Evolutionary conservation across 176 grass and related monocot genomes (phyloP).

Genomic region (Cenchrus fungigraminus): DNA sequence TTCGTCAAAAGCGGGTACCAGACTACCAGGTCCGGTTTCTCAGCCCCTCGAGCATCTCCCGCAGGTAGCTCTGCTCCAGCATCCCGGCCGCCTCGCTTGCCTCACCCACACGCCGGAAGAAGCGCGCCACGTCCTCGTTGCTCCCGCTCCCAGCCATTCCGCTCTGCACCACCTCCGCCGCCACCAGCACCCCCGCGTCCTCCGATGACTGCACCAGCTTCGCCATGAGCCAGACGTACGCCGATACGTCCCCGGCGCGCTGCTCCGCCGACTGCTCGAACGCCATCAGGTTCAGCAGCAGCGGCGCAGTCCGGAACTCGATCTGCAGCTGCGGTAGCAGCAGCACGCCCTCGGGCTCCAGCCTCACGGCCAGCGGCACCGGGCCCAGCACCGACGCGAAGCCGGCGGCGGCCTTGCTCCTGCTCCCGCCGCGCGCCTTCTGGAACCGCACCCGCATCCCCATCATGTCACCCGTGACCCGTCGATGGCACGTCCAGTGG

Average conservation of each 20-base stretch:
- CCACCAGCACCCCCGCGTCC: slow-evolving; percentile 45
- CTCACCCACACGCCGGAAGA: slow-evolving; percentile 37
- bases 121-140: slow-evolving; percentile 40
- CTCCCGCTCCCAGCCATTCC: slow-evolving; percentile 7
- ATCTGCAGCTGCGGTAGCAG: slow-evolving; percentile 41
- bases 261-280: slow-evolving; percentile 44
- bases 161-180: slow-evolving; percentile 57
- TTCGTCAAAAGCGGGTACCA: slow-evolving; percentile 49
- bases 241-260: slow-evolving; percentile 35
- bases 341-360: slow-evolving; percentile 40
- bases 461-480: slow-evolving; percentile 55
- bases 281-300: slow-evolving; percentile 61
- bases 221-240: slow-evolving; percentile 61
- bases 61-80: slow-evolving; percentile 50
- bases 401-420: not conserved
- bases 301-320: slow-evolving; percentile 53
- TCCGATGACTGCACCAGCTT: slow-evolving; percentile 54
- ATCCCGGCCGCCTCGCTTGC: slow-evolving; percentile 38
- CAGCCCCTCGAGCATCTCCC: slow-evolving; percentile 6
- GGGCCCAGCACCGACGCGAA: slow-evolving; percentile 48
- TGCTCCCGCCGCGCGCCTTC: not conserved
- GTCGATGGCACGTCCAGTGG: slow-evolving; percentile 42
- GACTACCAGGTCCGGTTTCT: slow-evolving; percentile 42
- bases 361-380: slow-evolving; percentile 49
- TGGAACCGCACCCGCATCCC: slow-evolving; percentile 54